Conservation (phyloP, 177 flowering plant genomes). For the Telopea speciosissima region DNA sequence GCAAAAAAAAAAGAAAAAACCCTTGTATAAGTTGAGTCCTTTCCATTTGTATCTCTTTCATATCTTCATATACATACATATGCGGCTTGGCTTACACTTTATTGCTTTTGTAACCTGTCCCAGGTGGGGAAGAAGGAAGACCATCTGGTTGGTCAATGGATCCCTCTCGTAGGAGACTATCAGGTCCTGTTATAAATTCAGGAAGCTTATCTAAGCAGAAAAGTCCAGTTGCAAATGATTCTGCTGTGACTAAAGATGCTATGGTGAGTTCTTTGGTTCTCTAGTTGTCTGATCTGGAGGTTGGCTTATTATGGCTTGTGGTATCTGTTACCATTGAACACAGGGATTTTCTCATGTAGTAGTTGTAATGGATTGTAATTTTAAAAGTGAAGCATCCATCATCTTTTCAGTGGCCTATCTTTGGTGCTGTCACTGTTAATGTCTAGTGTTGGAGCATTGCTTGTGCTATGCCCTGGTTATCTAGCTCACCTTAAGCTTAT, state of each 20-base stretch:
- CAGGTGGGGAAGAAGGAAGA: conserved; percentile 70
- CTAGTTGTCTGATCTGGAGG: not conserved
- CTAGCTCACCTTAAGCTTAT: too few relatives aligned
- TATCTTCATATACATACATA: not conserved
- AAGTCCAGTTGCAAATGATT: conserved; percentile 52
- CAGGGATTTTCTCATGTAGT: too few relatives aligned
- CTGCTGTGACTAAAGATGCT: conserved; percentile 46
- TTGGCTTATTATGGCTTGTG: too few relatives aligned
- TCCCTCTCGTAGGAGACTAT: conserved; percentile 49
- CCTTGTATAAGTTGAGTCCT: not conserved
- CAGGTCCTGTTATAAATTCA: conserved; percentile 44
- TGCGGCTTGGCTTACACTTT: not conserved
- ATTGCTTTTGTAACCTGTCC: conserved; percentile 3
- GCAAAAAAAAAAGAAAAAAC: too few relatives aligned
- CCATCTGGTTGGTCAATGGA: conserved; percentile 52
- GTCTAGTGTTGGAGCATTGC: too few relatives aligned
- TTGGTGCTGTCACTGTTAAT: too few relatives aligned
- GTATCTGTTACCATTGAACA: too few relatives aligned
- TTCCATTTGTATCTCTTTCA: too few relatives aligned
- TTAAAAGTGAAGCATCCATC: too few relatives aligned
- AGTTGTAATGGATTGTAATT: too few relatives aligned
- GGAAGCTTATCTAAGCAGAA: conserved; percentile 64
- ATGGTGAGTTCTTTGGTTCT: conserved; percentile 33
- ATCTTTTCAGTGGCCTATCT: too few relatives aligned
- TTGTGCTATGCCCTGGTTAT: too few relatives aligned